Base-by-base conservation (phyloP, 2,329 filamentous ascomycete species). In the Corinectria fuckeliana region DNA sequence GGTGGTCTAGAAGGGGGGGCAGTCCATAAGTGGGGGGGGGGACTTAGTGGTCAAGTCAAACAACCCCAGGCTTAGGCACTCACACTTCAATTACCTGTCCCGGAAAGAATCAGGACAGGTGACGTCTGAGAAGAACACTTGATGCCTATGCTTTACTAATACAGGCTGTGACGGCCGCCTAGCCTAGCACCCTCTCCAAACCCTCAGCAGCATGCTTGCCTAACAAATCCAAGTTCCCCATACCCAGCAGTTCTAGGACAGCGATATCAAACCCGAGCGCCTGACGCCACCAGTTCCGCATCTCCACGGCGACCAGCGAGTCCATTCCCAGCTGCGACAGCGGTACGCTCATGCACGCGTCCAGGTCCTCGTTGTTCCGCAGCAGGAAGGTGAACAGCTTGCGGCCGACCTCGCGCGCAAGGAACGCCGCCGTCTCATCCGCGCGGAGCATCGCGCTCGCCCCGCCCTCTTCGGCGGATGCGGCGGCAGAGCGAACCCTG, bases 211-310 rank as follows among this genome's bases (percentile, higher is more conserved):
- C 54, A 16, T 57, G 47, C 1, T n/a, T 30, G 13, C 56, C 56
- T 5, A 60, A 23, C 10, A 26, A 45, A 11, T 50, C 51, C 28
- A 60, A n/a, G 5, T n/a, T 60, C 5, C 18, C 51, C 51, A 60
- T 48, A 18, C 61, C 59, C 51, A 62, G 48, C 4, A 68, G 58
- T 28, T 64, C 62, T n/a, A 67, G 34, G 3, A 68, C 64, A 36
- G 47, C 66, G 2, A 68, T 65, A 4, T 71, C 65, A 18, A 64
- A 52, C 1, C 65, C 63, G 20, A 70, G 59, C 1, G 56, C 49
- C 10, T 59, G 53, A 34, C 63, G 60, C 65, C 67, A 68, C 63
- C 67, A 70, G 16, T 54, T 65, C 16, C 66, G 56, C 45, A 71
- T 49, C 42, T 70, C 67, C 13, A 69, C 62, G 2, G 59, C 63